A percentile compares a stretch with the other conserved stretches of the same genome.
Conservation (phyloP, 768 basidiomycete species). For the Tulasnella sp. region DNA sequence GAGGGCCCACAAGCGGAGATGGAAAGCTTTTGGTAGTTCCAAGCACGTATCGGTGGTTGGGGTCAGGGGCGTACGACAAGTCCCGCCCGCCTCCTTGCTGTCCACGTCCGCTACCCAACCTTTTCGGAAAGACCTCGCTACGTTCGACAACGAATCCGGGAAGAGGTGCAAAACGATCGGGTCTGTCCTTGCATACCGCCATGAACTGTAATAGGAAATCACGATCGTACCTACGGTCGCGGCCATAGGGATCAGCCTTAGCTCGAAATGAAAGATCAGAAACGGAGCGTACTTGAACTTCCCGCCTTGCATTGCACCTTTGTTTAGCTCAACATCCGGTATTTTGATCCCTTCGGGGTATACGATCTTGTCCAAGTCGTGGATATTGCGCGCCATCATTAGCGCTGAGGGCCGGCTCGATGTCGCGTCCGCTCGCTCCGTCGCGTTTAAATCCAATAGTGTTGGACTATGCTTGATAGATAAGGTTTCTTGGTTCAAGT, state of each 20-base stretch:
- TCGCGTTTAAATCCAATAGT: constrained; percentile 34
- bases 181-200: constrained; percentile 88
- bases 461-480: constrained; percentile 25
- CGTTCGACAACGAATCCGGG: constrained; percentile 88
- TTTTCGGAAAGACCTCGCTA: too few relatives aligned
- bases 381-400: constrained; percentile 73
- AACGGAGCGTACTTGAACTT: neutral
- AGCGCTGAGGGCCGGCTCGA: constrained; percentile 30
- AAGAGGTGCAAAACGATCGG: constrained; percentile 76
- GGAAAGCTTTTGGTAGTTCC: too few relatives aligned
- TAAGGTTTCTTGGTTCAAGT: constrained; percentile 20
- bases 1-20: too few relatives aligned
- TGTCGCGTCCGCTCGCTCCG: constrained; percentile 15
- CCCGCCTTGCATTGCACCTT: neutral
- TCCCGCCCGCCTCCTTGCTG: too few relatives aligned
- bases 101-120: too few relatives aligned
- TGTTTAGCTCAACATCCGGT: constrained; percentile 42
- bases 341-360: constrained; percentile 60
- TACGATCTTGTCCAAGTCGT: constrained; percentile 48
- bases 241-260: neutral
- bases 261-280: neutral
- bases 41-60: too few relatives aligned
- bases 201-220: constrained; percentile 99
- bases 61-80: too few relatives aligned
- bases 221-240: constrained; percentile 74